Evolutionary conservation across 352 stramenopile genomes (phyloP), one percentile per base, ranked within the genome.

Genomic region (Bremia lactucae): DNA sequence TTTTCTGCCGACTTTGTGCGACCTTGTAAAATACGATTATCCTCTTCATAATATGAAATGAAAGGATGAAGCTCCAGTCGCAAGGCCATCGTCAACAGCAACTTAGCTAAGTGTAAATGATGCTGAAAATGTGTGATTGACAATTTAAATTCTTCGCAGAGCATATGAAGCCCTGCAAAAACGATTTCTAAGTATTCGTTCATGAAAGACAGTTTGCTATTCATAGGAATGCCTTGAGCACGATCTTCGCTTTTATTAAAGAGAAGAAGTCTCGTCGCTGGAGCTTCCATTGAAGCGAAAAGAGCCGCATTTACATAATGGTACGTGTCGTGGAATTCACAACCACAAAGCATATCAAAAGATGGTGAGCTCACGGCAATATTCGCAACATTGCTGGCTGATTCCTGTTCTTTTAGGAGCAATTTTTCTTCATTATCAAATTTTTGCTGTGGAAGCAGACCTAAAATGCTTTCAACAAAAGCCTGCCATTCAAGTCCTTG

Each of bases 131-230:
- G 65, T 6, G 33, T 49, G 22, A 58, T 49, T 7, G 75, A 85
- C 11, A 88, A 46, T 36, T 72, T 80, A 0, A 74, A 37, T 22
- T 90, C 75, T 72, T 90, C 75, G 28, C 82, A 62, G 3, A 87
- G 42, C 20, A 88, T 57, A 26, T 90, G 78, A 20, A 90, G 48
- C 0, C 56, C 70, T 0, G 48, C 46, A 61, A 84, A 74, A n/a
- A 82, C 55, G 2, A 15, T 22, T 20, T 34, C 19, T 14, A 61
- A 9, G 6, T 58, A 50, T 22, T 49, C 37, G 19, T 44, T 20
- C 23, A 68, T 49, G 26, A 2, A 24, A 6, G 21, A 15, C 3
- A 46, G 24, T 21, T 39, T 18, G 8, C 2, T 10, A 8, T 26
- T 33, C 20, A 1, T 18, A 40, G 43, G 11, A 1, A 35, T 19